Base-by-base conservation (phyloP, 306 rosid species). In the Prunus salicina region DNA sequence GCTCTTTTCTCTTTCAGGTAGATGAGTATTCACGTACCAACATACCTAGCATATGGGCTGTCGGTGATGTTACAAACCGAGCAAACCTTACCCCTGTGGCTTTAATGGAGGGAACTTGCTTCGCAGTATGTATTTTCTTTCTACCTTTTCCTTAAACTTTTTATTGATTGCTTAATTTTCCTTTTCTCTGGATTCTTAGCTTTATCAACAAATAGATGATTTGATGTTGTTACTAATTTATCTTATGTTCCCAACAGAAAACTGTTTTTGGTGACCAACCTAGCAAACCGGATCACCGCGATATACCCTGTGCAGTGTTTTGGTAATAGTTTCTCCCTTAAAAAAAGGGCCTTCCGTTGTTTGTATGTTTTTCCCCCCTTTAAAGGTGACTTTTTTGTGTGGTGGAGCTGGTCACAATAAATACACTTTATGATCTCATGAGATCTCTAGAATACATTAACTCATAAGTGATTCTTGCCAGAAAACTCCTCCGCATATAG, bases 71-170 rank as follows among this genome's bases (percentile, higher is more conserved):
- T 77, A 92, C 98, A 76, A 88, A 95, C 67, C 88, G 98, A 55
- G 72, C 84, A 73, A 95, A 92, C 83, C 97, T 95, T 63, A 95
- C 98, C 24, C 98, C 98, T 0, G 97, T 95, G 81, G 98, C 98
- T 82, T 80, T 92, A 76, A 85, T 92, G 98, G 97, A 95, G 85
- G 96, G 93, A 79, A 84, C 92, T 16, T 83, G 69, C 81, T 90
- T 95, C 79, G 96, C 95, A 43, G 97, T 95, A 88, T 75, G 97
- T 84, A 52, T 80, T 78, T 46, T 53, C 46, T 72, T 41, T 73
- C 55, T 64, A 68, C 41, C 38, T 64, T 74, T 73, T 52, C 45
- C 52, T 27, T 68, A 60, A 34, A 11, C 18, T 30, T 71, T 22
- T 71, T 22, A 18, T 24, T 2, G 19, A 20, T 55, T 64, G 11